Conservation (phyloP, 495 filamentous ascomycete species). For the Trichoderma reesei region DNA sequence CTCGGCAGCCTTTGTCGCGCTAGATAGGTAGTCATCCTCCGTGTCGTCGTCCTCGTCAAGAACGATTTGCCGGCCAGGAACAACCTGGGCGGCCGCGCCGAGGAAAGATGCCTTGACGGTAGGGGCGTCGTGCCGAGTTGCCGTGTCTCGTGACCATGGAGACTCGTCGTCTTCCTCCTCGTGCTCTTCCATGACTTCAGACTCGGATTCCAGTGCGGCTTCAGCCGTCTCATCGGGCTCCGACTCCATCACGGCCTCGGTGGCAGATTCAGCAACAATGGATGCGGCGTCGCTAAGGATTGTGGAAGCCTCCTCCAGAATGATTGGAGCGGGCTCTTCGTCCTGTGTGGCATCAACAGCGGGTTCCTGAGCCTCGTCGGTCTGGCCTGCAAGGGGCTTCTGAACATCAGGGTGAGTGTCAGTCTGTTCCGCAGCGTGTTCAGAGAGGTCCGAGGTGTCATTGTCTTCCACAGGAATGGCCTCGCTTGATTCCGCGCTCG, state of each 20-base stretch:
- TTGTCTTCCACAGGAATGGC: not conserved
- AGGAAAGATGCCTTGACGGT: constrained; percentile 33
- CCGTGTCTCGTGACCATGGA: not conserved
- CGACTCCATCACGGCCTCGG: not conserved
- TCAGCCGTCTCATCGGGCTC: not conserved
- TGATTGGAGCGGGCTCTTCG: not conserved
- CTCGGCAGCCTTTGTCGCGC: constrained; percentile 17
- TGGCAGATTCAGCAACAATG: not conserved
- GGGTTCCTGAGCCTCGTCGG: constrained; percentile 10
- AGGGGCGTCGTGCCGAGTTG: not conserved
- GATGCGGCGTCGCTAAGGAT: not conserved
- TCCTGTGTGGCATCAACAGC: not conserved
- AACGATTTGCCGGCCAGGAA: constrained; percentile 30
- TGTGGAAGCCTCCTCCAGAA: constrained; percentile 3
- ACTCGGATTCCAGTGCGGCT: not conserved
- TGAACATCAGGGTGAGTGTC: not conserved
- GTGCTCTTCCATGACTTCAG: constrained; percentile 20
- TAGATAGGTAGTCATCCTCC: constrained; percentile 40
- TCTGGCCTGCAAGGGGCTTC: not conserved
- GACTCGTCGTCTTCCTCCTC: constrained; percentile 30
- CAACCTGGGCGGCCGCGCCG: constrained; percentile 35
- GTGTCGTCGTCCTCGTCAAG: constrained; percentile 20
- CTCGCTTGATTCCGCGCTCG: not conserved
- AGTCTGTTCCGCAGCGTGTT: not conserved
- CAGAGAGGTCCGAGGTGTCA: not conserved